phyloP scores from a whole-genome alignment of 2,329 filamentous ascomycete species.

The Diaporthe humulicola region DNA sequence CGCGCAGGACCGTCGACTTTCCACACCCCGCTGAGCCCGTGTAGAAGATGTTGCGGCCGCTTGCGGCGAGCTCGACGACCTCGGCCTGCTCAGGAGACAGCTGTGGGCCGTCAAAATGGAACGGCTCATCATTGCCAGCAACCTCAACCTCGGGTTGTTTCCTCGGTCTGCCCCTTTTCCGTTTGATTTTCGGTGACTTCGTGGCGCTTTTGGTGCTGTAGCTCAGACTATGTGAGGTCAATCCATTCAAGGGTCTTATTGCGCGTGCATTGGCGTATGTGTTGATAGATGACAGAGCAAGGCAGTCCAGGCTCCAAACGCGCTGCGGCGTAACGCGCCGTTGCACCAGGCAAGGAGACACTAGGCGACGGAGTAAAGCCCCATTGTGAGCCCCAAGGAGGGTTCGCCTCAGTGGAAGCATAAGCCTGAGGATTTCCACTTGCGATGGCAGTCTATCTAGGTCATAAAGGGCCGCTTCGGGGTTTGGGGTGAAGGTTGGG shows the following conservation, averaged over 20 bases:
- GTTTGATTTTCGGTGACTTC: no score
- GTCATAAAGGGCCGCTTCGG: no score
- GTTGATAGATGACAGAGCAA: background rate
- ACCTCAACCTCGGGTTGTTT: background rate
- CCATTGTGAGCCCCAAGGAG: background rate
- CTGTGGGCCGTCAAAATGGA: constrained; percentile 41
- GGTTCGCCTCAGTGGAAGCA: background rate
- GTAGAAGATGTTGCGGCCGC: constrained; percentile 71
- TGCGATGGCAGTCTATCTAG: no score
- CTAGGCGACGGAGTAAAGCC: background rate
- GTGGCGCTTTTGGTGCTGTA: background rate
- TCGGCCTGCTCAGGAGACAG: constrained; percentile 62
- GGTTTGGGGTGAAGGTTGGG: no score
- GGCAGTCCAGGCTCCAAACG: background rate
- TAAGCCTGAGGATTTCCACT: background rate
- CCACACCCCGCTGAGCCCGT: constrained; percentile 74
- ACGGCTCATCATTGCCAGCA: background rate
- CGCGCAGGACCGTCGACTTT: constrained; percentile 68
- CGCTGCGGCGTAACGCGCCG: background rate
- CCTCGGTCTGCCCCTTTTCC: background rate
- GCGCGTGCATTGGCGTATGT: background rate
- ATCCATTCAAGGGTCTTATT: background rate
- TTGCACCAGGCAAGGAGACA: background rate
- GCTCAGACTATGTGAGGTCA: background rate
- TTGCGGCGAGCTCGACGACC: constrained; percentile 64